Base-by-base conservation (phyloP, 2,329 filamentous ascomycete species). In the Gremmenia infestans region DNA sequence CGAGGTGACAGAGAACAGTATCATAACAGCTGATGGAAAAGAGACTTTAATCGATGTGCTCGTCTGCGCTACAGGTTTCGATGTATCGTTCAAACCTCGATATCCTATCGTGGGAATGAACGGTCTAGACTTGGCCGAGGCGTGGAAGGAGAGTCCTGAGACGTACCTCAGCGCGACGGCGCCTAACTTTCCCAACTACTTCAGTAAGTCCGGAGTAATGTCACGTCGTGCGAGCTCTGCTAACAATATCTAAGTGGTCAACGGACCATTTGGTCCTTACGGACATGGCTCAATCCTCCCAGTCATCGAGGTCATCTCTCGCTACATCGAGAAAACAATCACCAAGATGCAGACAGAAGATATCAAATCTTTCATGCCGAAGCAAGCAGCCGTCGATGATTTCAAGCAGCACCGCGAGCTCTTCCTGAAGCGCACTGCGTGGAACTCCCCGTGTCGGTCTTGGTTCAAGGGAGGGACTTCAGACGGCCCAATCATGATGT, bases 351-450 rank as follows among this genome's bases (percentile, higher is more conserved):
- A 80, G 63, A 74, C 70, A 1, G 73, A 81, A 62, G 67, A 70
- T 42, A 77, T 81, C 66, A 73, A 72, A 51, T 69, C 75, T 8
- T 65, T 81, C 5, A 68, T 61, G 2, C 76, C 78, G 0, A 73
- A 72, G 0, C n/a, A 23, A 17, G 43, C 6, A 23, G 43, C 43
- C 5, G 43, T 47, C 5, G 19, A 17, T 23, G 77, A 80, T 65
- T 81, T 74, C 70, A 74, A 71, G 63, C 75, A 71, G 68, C 79
- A 76, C 68, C n/a, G n/a, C 5, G n/a, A 14, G 5, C n/a, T 14
- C 14, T 19, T 47, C 25, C 5, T 47, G 6, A 17, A 7, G 25
- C 19, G 19, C 2, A 47, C 43, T 12, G 43, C 19, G 14, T 47
- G 43, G 43, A 14, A 19, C 15, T 17, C 15, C 5, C n/a, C 15